Evolutionary conservation across 148 eudicot genomes (phyloP).

Genomic region (Camellia lanceoleosa): DNA sequence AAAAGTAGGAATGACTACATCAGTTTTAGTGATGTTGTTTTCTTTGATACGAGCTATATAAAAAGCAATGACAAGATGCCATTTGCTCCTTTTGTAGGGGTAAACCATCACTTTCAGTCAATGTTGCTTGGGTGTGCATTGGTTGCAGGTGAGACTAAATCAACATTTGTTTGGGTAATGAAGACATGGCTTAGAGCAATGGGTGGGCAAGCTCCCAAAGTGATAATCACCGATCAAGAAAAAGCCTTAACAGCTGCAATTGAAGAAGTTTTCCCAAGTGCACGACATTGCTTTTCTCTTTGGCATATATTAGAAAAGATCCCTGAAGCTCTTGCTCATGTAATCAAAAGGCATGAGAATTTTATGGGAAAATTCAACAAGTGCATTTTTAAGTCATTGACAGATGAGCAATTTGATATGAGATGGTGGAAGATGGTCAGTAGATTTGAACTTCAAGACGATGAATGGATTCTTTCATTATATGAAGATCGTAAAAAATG

Average conservation of each 20-base stretch:
- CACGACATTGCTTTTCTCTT: conserved; percentile 52
- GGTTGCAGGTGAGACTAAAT: conserved; percentile 42
- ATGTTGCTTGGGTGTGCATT: conserved; percentile 48
- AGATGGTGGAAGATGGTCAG: conserved; percentile 58
- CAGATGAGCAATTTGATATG: conserved; percentile 53
- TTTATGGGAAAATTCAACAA: conserved; percentile 41
- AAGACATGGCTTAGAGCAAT: conserved; percentile 62
- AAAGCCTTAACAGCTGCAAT: conserved; percentile 33
- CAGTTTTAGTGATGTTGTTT: conserved; percentile 44
- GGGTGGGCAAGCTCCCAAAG: conserved; percentile 48
- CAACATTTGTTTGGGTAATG: conserved; percentile 56
- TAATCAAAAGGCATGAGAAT: conserved; percentile 36
- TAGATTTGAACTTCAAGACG: conserved; percentile 49
- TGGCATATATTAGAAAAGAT: conserved; percentile 56
- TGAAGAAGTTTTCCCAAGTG: conserved; percentile 40
- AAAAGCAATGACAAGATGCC: conserved; percentile 44
- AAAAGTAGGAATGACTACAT: conserved; percentile 42
- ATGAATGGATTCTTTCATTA: conserved; percentile 46
- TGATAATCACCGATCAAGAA: conserved; percentile 50
- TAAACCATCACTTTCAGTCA: conserved; percentile 49
- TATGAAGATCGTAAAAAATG: conserved; percentile 50
- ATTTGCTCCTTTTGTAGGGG: conserved; percentile 52
- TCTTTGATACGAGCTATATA: conserved; percentile 42
- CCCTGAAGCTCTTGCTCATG: conserved; percentile 43
- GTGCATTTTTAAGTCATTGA: conserved; percentile 47